Evolutionary conservation across 2,329 filamentous ascomycete genomes (phyloP).

Genomic region (Knufia fluminis): DNA sequence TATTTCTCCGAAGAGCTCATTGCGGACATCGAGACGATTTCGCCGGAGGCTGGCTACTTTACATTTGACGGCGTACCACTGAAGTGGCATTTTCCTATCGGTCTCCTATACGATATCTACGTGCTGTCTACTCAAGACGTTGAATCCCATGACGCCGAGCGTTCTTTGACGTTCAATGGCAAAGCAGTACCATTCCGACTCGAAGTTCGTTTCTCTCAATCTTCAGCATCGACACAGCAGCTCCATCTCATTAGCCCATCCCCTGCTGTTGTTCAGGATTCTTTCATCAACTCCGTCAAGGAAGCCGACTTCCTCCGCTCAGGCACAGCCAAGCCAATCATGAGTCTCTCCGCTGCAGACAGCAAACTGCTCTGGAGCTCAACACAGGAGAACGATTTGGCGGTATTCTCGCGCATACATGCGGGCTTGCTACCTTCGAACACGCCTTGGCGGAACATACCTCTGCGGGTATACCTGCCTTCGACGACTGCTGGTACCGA

Average conservation of each 20-base stretch:
- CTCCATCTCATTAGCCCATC: conserved; percentile 54
- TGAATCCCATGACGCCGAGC: conserved; percentile 38
- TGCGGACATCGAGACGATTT: conserved; percentile 40
- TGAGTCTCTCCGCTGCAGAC: conserved; percentile 76
- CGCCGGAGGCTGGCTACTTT: conserved; percentile 50
- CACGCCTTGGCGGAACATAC: conserved; percentile 69
- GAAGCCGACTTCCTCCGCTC: conserved; percentile 83
- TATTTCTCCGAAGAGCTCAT: conserved; percentile 55
- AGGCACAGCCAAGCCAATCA: conserved; percentile 79
- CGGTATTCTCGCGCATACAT: conserved; percentile 64
- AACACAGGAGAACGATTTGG: conserved; percentile 63
- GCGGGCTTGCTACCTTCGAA: conserved; percentile 63
- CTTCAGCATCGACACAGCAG: conserved; percentile 14
- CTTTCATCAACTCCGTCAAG: conserved; percentile 62
- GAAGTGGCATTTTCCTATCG: conserved; percentile 64
- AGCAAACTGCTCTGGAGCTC: conserved; percentile 75
- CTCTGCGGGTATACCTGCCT: conserved; percentile 77
- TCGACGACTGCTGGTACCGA: conserved; percentile 46
- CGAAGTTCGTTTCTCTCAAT: conserved; percentile 45
- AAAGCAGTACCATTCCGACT: conserved; percentile 52
- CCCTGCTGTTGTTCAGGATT: conserved; percentile 54
- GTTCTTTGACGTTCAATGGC: conserved; percentile 6
- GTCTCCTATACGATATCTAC: conserved; percentile 61
- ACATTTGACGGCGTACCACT: conserved; percentile 59
- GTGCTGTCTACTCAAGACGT: conserved; percentile 26